Conservation (phyloP, 768 basidiomycete species). For the Hortiboletus flavorubellus region DNA sequence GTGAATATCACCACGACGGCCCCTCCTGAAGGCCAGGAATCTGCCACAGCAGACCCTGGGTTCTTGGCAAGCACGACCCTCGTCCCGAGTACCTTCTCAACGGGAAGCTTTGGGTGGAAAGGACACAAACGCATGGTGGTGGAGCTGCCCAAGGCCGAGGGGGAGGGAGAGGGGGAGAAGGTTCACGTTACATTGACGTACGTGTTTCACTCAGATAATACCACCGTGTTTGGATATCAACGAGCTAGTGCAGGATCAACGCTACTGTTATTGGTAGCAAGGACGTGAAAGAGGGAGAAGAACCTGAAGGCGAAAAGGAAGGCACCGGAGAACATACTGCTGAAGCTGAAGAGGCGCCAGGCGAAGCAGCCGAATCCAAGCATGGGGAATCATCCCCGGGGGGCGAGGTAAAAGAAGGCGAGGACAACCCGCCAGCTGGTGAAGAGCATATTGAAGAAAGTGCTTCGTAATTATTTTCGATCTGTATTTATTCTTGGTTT, state of each 20-base stretch:
- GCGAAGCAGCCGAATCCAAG: conserved; percentile 25
- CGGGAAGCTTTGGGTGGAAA: conserved; percentile 86
- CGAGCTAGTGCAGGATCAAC: conserved; percentile 53
- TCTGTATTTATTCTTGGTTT: conserved; percentile 8
- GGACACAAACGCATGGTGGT: conserved; percentile 65
- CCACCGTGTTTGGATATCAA: neutral
- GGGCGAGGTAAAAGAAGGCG: conserved; percentile 23
- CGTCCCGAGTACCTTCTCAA: conserved; percentile 57
- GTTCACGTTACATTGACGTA: conserved; percentile 75
- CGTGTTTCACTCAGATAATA: conserved; percentile 29
- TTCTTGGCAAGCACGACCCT: conserved; percentile 56
- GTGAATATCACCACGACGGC: conserved; percentile 65
- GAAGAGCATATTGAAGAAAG: conserved; percentile 19
- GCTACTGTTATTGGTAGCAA: conserved; percentile 75
- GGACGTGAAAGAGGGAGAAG: conserved; percentile 40
- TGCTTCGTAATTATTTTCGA: conserved; percentile 10
- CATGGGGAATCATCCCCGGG: conserved; percentile 22
- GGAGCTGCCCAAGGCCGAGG: conserved; percentile 52
- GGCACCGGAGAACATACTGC: conserved; percentile 19
- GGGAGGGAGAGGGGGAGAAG: conserved; percentile 50
- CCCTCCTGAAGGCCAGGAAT: conserved; percentile 28
- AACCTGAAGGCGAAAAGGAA: conserved; percentile 33
- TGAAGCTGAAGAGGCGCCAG: conserved; percentile 29
- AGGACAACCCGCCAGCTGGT: conserved; percentile 16
- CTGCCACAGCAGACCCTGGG: conserved; percentile 50